Evolutionary conservation across 192 early-diverging fungal species (phyloP).

Genomic region (Backusella westeae): DNA sequence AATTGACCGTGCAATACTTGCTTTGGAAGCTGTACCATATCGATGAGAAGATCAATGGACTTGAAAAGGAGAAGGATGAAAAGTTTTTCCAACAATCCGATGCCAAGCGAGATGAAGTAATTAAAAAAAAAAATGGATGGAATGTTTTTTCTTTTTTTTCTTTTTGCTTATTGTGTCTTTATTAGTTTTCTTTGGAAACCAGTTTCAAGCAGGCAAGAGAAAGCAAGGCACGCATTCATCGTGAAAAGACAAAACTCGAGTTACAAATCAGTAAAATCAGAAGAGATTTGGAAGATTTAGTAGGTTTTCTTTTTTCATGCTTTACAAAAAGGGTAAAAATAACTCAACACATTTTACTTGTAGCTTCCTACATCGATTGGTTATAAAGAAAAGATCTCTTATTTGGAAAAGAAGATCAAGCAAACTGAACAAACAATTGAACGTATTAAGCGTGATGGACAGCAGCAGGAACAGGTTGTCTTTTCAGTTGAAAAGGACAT

Average conservation of each 20-base stretch:
- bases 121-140: not conserved
- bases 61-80: constrained; percentile 57
- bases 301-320: constrained; percentile 8
- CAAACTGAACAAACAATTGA: constrained; percentile 58
- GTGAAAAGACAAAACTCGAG: constrained; percentile 71
- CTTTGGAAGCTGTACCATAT: constrained; percentile 93
- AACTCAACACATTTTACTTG: not conserved
- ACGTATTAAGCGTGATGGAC: constrained; percentile 49
- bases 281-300: constrained; percentile 69
- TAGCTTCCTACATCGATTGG: constrained; percentile 61
- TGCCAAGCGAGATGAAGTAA: not conserved
- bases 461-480: constrained; percentile 44
- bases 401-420: constrained; percentile 65
- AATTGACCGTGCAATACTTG: constrained; percentile 65
- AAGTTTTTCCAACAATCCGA: not conserved
- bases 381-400: constrained; percentile 72
- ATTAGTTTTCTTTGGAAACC: constrained; percentile 47
- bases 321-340: not conserved
- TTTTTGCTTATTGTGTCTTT: not conserved
- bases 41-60: constrained; percentile 60
- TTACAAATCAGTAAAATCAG: constrained; percentile 69
- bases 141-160: too few relatives aligned
- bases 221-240: constrained; percentile 70
- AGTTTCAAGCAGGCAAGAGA: constrained; percentile 64
- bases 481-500: constrained; percentile 15